Percentiles rank a stretch among this genome's conserved stretches.
phyloP scores from a whole-genome alignment of 2,329 filamentous ascomycete genomes.

The Dactylellina sp. region DNA sequence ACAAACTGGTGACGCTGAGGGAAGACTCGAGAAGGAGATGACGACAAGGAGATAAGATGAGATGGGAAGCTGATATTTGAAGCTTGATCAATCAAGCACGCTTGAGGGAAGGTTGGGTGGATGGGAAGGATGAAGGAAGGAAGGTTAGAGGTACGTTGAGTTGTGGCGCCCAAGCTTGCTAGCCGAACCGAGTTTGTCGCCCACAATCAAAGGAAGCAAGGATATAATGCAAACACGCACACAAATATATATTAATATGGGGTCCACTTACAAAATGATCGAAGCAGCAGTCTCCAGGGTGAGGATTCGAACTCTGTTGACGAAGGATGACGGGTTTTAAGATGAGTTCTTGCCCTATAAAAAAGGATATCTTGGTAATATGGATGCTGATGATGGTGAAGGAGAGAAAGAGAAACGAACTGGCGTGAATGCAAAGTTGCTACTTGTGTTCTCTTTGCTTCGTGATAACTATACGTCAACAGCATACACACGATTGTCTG shows the following conservation, averaged over 20 bases:
- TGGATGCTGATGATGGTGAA: too few relatives aligned
- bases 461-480: too few relatives aligned
- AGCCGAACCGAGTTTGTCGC: slow-evolving; percentile 31
- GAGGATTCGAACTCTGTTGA: too few relatives aligned
- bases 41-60: slow-evolving; percentile 2
- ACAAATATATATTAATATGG: background rate
- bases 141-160: slow-evolving; percentile 38
- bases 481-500: too few relatives aligned
- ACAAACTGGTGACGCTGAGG: background rate
- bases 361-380: too few relatives aligned
- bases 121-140: slow-evolving; percentile 3
- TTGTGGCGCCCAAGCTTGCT: slow-evolving; percentile 24
- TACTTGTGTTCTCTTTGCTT: too few relatives aligned
- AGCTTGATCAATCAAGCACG: slow-evolving; percentile 35
- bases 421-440: too few relatives aligned
- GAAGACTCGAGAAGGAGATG: background rate
- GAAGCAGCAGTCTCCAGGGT: too few relatives aligned
- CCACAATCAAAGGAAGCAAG: slow-evolving; percentile 16
- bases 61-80: slow-evolving; percentile 3
- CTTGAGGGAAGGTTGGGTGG: slow-evolving; percentile 30
- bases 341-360: too few relatives aligned
- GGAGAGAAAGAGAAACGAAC: too few relatives aligned
- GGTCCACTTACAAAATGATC: background rate
- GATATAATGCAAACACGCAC: background rate
- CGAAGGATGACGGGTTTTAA: too few relatives aligned